A percentile compares a stretch with the other conserved stretches of the same genome.
Evolutionary conservation across 2,329 filamentous ascomycete species (phyloP).

Genomic region (Aureobasidium sp.): DNA sequence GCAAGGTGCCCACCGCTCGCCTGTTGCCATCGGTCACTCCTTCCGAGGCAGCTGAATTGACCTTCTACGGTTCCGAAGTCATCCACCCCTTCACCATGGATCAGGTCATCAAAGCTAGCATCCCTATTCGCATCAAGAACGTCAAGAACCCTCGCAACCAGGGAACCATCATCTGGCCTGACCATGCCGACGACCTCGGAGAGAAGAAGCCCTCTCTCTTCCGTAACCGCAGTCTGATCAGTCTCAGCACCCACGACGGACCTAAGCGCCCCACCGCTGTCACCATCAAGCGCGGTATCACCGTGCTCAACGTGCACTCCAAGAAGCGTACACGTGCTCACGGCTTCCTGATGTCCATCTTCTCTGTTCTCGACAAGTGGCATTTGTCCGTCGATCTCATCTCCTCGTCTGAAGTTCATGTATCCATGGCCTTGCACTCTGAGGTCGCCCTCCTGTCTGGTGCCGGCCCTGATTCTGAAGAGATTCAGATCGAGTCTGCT

Average conservation of each 20-base stretch:
- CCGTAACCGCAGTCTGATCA: constrained; percentile 38
- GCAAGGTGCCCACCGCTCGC: constrained; percentile 85
- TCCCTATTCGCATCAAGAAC: constrained; percentile 85
- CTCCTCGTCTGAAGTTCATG: constrained; percentile 92
- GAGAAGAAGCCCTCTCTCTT: constrained; percentile 40
- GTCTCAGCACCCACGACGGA: constrained; percentile 29
- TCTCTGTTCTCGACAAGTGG: constrained; percentile 79
- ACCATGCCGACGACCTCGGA: constrained; percentile 49
- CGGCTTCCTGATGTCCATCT: constrained; percentile 91
- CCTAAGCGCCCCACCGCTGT: constrained; percentile 53
- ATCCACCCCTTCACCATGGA: constrained; percentile 99
- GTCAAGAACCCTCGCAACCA: constrained; percentile 75
- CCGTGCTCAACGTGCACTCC: constrained; percentile 95
- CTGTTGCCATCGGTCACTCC: constrained; percentile 86
- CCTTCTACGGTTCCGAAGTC: constrained; percentile 68
- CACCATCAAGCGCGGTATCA: constrained; percentile 94
- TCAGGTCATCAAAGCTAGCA: constrained; percentile 68
- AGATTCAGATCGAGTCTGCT: constrained; percentile 39
- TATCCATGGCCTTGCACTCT: constrained; percentile 91
- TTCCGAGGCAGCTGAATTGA: constrained; percentile 89
- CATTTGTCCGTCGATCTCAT: constrained; percentile 91
- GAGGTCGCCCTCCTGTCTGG: constrained; percentile 50
- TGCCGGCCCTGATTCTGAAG: constrained; percentile 33
- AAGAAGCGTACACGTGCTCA: constrained; percentile 96
- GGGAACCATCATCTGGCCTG: constrained; percentile 77